These are phyloP conservation scores for Eutrema salsugineum DNA, from an alignment of 441 rosid genomes.

Conservation along the genomic window DNA sequence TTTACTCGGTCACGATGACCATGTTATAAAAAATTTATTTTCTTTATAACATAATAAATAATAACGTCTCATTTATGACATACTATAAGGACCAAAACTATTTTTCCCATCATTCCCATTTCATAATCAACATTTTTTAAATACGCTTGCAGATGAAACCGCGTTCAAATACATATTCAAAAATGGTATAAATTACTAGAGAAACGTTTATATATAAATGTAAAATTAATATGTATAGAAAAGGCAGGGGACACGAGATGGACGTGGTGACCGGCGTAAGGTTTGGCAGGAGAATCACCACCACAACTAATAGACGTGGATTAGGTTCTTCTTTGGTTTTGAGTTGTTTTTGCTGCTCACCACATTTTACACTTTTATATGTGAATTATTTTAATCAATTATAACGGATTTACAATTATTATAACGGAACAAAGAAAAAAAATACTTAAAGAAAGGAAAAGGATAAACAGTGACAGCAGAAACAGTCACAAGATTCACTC, in stretches of 20 bases:
- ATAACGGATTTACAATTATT: not conserved
- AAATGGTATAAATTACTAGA: not conserved
- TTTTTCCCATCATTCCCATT: not conserved
- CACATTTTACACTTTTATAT: constrained; percentile 24
- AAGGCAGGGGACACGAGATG: constrained; percentile 28
- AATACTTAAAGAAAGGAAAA: not conserved
- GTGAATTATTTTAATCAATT: constrained; percentile 1
- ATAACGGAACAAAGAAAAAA: not conserved
- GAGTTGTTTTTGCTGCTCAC: constrained; percentile 30
- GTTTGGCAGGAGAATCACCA: constrained; percentile 52
- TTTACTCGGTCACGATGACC: not conserved
- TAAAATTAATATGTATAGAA: constrained; percentile 18
- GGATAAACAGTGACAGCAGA: constrained; percentile 31
- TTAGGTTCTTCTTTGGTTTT: constrained; percentile 48
- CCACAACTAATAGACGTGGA: constrained; percentile 53
- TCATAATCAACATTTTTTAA: not conserved
- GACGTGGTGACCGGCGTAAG: constrained; percentile 38
- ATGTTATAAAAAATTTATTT: not conserved
- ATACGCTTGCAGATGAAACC: not conserved
- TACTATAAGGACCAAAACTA: not conserved
- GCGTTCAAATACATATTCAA: not conserved
- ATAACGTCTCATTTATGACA: not conserved
- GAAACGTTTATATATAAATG: not conserved
- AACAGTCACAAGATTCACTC: constrained; percentile 29
- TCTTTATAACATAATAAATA: not conserved